Evolutionary conservation across 2,329 filamentous ascomycete species (phyloP).

Genomic region (Neopestalotiopsis clavispora): DNA sequence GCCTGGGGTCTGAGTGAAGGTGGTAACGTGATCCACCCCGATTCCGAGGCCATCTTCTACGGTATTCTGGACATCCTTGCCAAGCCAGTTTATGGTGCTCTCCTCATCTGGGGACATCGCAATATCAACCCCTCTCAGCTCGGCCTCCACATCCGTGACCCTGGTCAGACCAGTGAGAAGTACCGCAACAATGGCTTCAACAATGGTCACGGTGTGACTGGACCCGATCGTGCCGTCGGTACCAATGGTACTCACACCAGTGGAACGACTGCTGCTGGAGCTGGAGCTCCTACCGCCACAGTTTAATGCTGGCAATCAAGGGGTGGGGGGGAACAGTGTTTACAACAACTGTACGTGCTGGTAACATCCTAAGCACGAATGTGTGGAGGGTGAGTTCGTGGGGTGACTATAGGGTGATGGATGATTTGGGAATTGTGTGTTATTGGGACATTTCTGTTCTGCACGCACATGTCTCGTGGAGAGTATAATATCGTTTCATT

Average conservation of each 20-base stretch:
- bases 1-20: constrained; percentile 68
- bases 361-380: no score
- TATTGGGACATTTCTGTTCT: not conserved
- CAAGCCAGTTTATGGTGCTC: constrained; percentile 66
- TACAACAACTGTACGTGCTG: no score
- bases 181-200: constrained; percentile 17
- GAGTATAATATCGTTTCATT: not conserved
- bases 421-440: not conserved
- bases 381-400: no score
- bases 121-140: constrained; percentile 63
- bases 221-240: constrained; percentile 9
- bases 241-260: constrained; percentile 7
- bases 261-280: not conserved
- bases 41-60: constrained; percentile 72
- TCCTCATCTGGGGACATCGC: constrained; percentile 67
- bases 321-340: no score
- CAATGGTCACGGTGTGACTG: constrained; percentile 8
- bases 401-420: not conserved
- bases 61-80: constrained; percentile 68
- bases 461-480: not conserved
- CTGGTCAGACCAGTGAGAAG: constrained; percentile 29
- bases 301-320: not conserved
- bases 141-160: constrained; percentile 50
- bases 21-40: constrained; percentile 68
- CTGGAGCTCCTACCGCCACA: not conserved